Conservation (phyloP, 2,329 filamentous ascomycete species). For the Monosporascus sp. region DNA sequence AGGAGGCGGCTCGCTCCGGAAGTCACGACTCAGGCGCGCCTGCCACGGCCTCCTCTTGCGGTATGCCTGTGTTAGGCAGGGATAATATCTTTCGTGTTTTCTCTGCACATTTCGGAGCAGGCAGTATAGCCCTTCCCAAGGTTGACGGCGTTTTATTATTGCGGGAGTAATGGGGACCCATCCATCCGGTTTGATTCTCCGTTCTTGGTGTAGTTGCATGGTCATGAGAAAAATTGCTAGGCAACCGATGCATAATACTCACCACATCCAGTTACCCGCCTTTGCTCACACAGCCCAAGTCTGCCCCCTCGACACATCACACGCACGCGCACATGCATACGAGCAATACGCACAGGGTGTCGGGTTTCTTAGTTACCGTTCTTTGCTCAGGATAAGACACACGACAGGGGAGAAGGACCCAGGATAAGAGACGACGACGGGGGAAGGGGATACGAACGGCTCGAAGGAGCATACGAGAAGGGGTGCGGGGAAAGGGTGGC, state of each 20-base stretch:
- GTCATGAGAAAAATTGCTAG: neutral
- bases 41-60: neutral
- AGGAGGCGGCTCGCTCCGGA: conserved; percentile 8
- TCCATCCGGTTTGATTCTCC: neutral
- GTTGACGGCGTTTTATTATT: neutral
- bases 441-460: no score
- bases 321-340: no score
- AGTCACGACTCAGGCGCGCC: conserved; percentile 17
- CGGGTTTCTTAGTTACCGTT: no score
- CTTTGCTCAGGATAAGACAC: no score
- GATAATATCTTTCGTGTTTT: neutral
- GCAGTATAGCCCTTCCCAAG: neutral
- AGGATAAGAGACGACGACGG: no score
- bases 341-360: no score
- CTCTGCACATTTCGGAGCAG: neutral
- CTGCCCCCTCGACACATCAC: neutral
- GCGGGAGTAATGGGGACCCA: neutral
- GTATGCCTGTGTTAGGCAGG: neutral
- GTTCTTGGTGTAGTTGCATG: no score
- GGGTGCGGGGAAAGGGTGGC: no score
- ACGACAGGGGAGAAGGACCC: no score
- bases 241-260: neutral
- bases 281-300: neutral
- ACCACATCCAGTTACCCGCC: neutral
- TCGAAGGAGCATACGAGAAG: no score